phyloP scores from a whole-genome alignment of 106 monocot genomes.

The Chionographis japonica region DNA sequence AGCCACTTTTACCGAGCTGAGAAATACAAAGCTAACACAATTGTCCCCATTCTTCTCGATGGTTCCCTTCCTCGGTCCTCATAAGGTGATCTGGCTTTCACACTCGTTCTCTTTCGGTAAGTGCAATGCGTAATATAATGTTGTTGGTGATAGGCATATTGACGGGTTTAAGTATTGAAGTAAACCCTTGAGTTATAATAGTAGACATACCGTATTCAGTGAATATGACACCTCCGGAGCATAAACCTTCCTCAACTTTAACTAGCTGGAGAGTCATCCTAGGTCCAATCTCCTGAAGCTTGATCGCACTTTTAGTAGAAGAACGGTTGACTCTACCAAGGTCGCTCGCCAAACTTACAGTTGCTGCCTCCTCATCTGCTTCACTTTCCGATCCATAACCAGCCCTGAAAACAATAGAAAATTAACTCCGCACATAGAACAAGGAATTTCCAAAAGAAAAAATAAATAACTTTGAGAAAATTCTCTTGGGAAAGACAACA shows the following conservation, averaged over 20 bases:
- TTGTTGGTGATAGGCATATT: no score
- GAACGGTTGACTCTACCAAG: conserved; percentile 77
- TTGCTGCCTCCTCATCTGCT: conserved; percentile 87
- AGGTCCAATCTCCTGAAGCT: conserved; percentile 94
- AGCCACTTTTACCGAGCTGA: no score
- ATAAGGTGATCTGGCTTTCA: no score
- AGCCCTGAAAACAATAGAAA: conserved; percentile 37
- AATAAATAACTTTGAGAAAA: not conserved
- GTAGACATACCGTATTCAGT: conserved; percentile 59
- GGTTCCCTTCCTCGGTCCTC: no score
- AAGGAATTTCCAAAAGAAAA: not conserved
- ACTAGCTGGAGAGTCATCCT: conserved; percentile 82
- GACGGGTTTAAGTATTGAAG: no score
- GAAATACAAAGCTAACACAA: no score
- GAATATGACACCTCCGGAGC: conserved; percentile 82
- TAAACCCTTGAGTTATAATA: not conserved
- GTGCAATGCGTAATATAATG: no score
- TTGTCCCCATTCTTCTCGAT: no score
- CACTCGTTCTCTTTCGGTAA: no score
- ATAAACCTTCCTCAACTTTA: conserved; percentile 87
- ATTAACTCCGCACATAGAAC: not conserved
- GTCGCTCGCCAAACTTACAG: conserved; percentile 63
- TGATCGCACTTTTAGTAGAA: conserved; percentile 85
- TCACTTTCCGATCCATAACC: conserved; percentile 98
- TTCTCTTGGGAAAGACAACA: no score